Base-by-base conservation (phyloP, 495 filamentous ascomycete species). In the Mytilinidion resinicola region DNA sequence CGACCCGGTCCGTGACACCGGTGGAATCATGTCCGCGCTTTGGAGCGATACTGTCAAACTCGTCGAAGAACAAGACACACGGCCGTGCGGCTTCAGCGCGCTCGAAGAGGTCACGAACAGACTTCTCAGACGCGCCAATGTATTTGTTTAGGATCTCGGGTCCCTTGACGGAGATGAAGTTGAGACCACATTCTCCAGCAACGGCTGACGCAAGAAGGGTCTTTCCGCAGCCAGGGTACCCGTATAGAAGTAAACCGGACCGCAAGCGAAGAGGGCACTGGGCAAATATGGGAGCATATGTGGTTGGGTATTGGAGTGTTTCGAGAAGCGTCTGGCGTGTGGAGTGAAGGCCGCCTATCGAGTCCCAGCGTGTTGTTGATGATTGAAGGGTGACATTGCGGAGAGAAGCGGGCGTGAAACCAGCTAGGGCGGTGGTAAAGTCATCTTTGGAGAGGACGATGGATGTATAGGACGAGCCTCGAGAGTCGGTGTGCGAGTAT, bases 131-230 rank as follows among this genome's bases (percentile, higher is more conserved):
- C 0, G 93, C 93, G 56, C 93, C 93, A 37, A 97, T 97, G 70
- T 97, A 97, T 70, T 97, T 98, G 74, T 97, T 97, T 59, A 98
- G 72, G 42, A 98, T 96, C 73, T 98, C 95, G 3, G 93, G 95
- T 6, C 93, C 93, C 71, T 97, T 97, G 56, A 98, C 95, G 54
- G 84, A 89, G 75, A 98, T 97, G 76, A 97, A 97, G 70, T 96
- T 97, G 65, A 97, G 81, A 0, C 92, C 92, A 67, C 91, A 96
- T 70, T 97, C 93, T 53, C 91, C 91, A 6, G 93, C 93, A 3
- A 98, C 91, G 3, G 95, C 95, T 54, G 85, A 89, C 4, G 93
- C 93, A 1, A 97, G 81, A 8, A 97, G 78, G 0, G 93, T 98
- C 73, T 98, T 98, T 59, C 93, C 93, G 63, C 93, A 96, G 11